A percentile compares a stretch with the other conserved stretches of the same genome.
Evolutionary conservation across 2,329 filamentous ascomycete species (phyloP).

Genomic region (Colletotrichum falcatum): DNA sequence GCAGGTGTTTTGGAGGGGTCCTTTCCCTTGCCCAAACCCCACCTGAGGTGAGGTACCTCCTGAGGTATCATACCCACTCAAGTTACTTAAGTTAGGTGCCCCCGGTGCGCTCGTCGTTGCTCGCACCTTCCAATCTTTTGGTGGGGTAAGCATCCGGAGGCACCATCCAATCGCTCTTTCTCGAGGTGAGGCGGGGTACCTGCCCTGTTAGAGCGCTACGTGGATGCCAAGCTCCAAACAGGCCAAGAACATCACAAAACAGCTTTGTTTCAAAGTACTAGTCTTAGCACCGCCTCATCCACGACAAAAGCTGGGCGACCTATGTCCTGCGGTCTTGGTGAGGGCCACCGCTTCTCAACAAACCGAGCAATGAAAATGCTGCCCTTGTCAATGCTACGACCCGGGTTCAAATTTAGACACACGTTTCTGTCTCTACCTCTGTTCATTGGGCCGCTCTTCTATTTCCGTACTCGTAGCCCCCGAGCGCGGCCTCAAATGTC

Average conservation of each 20-base stretch:
- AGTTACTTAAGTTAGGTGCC: conserved; percentile 25
- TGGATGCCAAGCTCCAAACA: conserved; percentile 20
- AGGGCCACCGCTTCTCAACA: conserved; percentile 38
- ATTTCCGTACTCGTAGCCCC: conserved; percentile 23
- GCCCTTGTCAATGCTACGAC: conserved; percentile 30
- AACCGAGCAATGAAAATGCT: conserved; percentile 33
- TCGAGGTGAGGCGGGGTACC: conserved; percentile 26
- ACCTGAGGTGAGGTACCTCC: conserved; percentile 32
- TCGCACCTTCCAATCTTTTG: conserved; percentile 34
- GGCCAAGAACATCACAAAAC: conserved; percentile 23
- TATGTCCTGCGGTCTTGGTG: conserved; percentile 27
- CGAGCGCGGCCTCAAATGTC: conserved; percentile 6
- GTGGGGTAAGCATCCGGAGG: conserved; percentile 34
- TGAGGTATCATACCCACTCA: conserved; percentile 10
- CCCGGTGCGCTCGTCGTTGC: conserved; percentile 11
- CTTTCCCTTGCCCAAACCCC: conserved; percentile 36
- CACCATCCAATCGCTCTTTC: conserved; percentile 26
- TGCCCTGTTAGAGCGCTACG: conserved; percentile 37
- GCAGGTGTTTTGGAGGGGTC: conserved; percentile 39
- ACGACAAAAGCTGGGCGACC: conserved; percentile 23
- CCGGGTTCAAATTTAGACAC: conserved; percentile 12
- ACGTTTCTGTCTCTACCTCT: conserved; percentile 33
- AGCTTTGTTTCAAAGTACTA: conserved; percentile 32
- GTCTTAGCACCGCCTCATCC: conserved; percentile 25
- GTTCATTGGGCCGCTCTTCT: conserved; percentile 29